Evolutionary conservation across 2,329 filamentous ascomycete species (phyloP).

Genomic region (Fonsecaea nubica): DNA sequence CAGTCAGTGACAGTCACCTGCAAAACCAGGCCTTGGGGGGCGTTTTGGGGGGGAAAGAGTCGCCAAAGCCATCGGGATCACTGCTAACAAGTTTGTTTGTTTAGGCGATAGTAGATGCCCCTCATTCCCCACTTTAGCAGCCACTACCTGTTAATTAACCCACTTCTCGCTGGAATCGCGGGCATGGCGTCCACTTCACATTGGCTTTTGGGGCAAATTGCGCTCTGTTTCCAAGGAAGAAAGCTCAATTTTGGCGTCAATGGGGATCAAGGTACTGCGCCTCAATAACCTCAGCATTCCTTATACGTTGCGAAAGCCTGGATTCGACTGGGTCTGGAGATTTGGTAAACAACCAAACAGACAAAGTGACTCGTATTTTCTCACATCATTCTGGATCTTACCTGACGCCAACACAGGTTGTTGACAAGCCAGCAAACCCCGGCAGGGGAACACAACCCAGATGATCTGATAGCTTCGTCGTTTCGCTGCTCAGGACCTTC

Average conservation of each 20-base stretch:
- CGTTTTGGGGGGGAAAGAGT: neutral
- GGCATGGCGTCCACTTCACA: neutral
- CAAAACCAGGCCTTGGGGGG: neutral
- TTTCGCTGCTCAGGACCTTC: neutral
- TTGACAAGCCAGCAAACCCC: constrained; percentile 1
- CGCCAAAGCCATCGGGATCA: neutral
- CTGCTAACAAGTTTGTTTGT: neutral
- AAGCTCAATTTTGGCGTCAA: constrained; percentile 6
- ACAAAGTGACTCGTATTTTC: constrained; percentile 14
- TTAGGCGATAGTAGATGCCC: neutral
- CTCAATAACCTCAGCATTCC: constrained; percentile 7
- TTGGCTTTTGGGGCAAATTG: constrained; percentile 8
- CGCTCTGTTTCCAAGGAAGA: constrained; percentile 5
- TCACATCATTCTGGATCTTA: constrained; percentile 12
- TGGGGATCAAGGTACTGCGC: neutral
- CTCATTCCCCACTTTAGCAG: neutral
- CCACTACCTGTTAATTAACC: constrained; percentile 1
- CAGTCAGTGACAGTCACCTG: constrained; percentile 1
- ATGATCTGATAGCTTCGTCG: neutral
- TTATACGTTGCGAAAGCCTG: neutral
- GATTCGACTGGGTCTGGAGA: neutral
- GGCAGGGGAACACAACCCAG: neutral
- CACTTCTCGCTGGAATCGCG: neutral
- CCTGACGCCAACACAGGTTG: constrained; percentile 1
- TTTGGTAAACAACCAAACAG: neutral